Evolutionary conservation across 2,329 filamentous ascomycete genomes (phyloP), one percentile per base, ranked within the genome.

Genomic region (Fulvia fulva): DNA sequence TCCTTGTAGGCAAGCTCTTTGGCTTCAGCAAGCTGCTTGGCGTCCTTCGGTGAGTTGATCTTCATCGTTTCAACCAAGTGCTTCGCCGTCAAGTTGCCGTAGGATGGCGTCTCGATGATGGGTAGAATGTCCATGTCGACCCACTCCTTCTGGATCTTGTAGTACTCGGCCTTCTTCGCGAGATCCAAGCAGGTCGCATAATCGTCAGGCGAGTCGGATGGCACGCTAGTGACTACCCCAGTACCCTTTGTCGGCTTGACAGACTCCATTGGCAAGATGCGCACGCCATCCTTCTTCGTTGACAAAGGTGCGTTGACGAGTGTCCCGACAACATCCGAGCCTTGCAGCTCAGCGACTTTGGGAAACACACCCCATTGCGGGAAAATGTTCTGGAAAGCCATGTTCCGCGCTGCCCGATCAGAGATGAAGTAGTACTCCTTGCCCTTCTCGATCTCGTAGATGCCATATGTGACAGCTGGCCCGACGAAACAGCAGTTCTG

Each of bases 1-100:
- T 97, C 92, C 76, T 94, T 96, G 82, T 99, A 99, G 0, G 94
- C 92, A 65, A 95, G 79, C 66, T 97, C 93, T 78, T 99, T 99
- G 47, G 94, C 94, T 74, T 97, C 89, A 47, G 89, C 89, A 49
- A 99, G 85, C 76, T 92, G 88, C 73, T 90, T 94, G 34, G 87
- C 84, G 71, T 99, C 94, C 77, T 99, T 99, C 62, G 94, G 93
- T 12, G 93, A 97, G 64, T 90, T 87, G 71, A 99, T 99, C 82
- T 97, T 97, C 74, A 97, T 81, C 74, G 94, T 86, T 79, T 97
- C 90, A 55, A 96, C 89, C 59, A 99, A 79, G 67, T 86, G 83
- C 64, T 89, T 87, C 0, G 94, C 94, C 51, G 89, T 89, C 59
- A 96, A 81, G 67, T 96, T 87, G 55, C 91, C 91, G 69, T 93